Evolutionary conservation across 2,329 filamentous ascomycete species (phyloP).

Genomic region (Dactylellina drechsleri): DNA sequence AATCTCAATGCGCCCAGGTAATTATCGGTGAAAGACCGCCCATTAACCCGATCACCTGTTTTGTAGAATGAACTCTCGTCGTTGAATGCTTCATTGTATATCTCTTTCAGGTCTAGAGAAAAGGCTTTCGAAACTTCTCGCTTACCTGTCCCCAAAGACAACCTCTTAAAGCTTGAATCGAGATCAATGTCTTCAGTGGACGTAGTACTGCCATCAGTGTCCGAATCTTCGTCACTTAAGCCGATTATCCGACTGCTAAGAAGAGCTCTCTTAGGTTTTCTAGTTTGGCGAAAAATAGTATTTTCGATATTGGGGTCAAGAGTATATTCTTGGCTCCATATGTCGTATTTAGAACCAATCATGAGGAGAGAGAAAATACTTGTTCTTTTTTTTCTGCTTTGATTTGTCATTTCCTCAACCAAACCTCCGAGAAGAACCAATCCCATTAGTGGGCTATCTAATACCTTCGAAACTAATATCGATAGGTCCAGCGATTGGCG

Average conservation of each 20-base stretch:
- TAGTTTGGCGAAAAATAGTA: slow-evolving; percentile 20
- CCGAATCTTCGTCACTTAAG: slow-evolving; percentile 30
- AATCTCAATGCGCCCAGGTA: slow-evolving; percentile 20
- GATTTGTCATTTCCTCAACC: slow-evolving; percentile 2
- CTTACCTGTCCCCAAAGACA: slow-evolving; percentile 18
- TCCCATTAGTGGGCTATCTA: slow-evolving; percentile 20
- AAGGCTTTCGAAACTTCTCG: slow-evolving; percentile 1
- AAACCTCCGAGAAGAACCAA: slow-evolving; percentile 34
- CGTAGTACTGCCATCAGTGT: background rate
- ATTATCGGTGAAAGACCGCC: slow-evolving; percentile 1
- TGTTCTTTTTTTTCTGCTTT: background rate
- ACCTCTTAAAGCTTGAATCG: slow-evolving; percentile 36
- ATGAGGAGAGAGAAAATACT: slow-evolving; percentile 27
- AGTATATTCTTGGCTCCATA: slow-evolving; percentile 52
- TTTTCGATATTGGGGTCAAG: slow-evolving; percentile 20
- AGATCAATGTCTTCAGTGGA: slow-evolving; percentile 19
- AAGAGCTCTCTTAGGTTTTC: slow-evolving; percentile 16
- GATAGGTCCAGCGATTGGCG: slow-evolving; percentile 10
- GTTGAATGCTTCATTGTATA: slow-evolving; percentile 31
- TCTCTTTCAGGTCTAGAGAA: slow-evolving; percentile 19
- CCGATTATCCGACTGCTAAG: slow-evolving; percentile 30
- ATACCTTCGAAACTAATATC: slow-evolving; percentile 14
- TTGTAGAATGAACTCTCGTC: slow-evolving; percentile 19
- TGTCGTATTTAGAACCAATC: slow-evolving; percentile 27
- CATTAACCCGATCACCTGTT: slow-evolving; percentile 7